phyloP scores from a whole-genome alignment of 208 protist genomes.

The Trypanosoma theileri region DNA sequence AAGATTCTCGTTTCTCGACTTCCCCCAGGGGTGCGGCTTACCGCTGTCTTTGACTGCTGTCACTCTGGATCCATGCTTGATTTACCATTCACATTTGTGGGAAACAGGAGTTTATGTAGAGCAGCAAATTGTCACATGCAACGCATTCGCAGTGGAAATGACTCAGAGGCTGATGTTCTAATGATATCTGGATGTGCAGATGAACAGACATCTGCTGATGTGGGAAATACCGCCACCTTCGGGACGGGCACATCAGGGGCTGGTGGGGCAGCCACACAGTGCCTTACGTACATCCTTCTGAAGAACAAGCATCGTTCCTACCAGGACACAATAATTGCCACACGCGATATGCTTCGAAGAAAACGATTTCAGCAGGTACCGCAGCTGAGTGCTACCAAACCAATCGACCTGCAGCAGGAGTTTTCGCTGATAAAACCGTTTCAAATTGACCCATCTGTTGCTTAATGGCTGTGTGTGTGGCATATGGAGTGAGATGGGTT shows the following conservation, averaged over 20 bases:
- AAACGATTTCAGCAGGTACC: constrained; percentile 70
- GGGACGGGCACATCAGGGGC: constrained; percentile 51
- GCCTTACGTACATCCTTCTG: constrained; percentile 53
- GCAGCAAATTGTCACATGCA: constrained; percentile 49
- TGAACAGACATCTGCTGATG: constrained; percentile 65
- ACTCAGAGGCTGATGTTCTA: constrained; percentile 44
- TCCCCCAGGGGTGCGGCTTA: constrained; percentile 60
- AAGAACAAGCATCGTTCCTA: constrained; percentile 44
- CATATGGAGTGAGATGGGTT: too few species aligned
- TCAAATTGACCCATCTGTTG: constrained; percentile 23
- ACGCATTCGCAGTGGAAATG: constrained; percentile 62
- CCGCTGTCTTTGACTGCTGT: constrained; percentile 88
- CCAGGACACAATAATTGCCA: constrained; percentile 41
- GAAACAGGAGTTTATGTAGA: constrained; percentile 25
- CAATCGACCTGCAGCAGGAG: constrained; percentile 49
- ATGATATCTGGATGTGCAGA: constrained; percentile 74
- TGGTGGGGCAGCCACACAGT: constrained; percentile 70
- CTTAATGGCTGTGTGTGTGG: not conserved
- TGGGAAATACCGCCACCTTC: constrained; percentile 45
- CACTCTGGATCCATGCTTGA: constrained; percentile 86
- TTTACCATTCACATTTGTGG: constrained; percentile 69
- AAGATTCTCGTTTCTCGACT: constrained; percentile 45
- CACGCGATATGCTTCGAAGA: constrained; percentile 54
- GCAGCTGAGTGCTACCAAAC: constrained; percentile 68
- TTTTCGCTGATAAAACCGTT: constrained; percentile 52